Evolutionary conservation across 228 moss, liverwort and hornwort genomes (phyloP), one percentile per base, ranked within the genome.

Genomic region (Sphagnum fallax): DNA sequence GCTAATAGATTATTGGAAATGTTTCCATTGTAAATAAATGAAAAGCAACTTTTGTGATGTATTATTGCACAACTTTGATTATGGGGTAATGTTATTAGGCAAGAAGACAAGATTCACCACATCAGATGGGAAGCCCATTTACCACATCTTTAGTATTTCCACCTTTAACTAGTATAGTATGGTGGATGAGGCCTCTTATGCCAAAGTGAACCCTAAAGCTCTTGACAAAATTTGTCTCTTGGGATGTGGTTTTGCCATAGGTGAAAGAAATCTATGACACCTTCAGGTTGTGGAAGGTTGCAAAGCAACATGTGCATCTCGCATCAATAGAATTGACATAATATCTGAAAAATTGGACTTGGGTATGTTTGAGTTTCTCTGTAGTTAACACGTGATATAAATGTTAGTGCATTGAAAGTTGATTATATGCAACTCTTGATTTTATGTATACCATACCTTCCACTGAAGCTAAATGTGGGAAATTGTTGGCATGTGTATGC

Each of bases 101-200:
- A 60, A 66, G 50, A 65, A 66, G 48, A 55, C 74, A 47, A 75
- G 86, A 12, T 78, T 81, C 0, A 75, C 78, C 49, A 79, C 69
- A 5, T 63, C 47, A 47, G 76, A 83, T 50, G 86, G 80, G 7
- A 13, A 60, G 58, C 83, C 80, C 53, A 83, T 86, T 69, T 67
- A 67, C 69, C 82, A 86, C 71, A 83, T 80, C 80, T 75, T 66
- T 49, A 53, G 74, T 73, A 80, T 77, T 1, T 86, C 86, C 0
- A 73, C 18, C 6, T 86, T 86, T 78, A 86, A 83, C 70, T 73
- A 83, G 62, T 86, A 70, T 70, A 86, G 78, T 1, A 83, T 86
- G 60, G 66, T 83, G 10, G 80, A 83, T 62, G 80, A 83, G 52
- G 72, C 77, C 18, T 72, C 69, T 4, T 77, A 78, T 60, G 72